Base-by-base conservation (phyloP, 495 filamentous ascomycete genomes). In the Podospora pseudocomata region DNA sequence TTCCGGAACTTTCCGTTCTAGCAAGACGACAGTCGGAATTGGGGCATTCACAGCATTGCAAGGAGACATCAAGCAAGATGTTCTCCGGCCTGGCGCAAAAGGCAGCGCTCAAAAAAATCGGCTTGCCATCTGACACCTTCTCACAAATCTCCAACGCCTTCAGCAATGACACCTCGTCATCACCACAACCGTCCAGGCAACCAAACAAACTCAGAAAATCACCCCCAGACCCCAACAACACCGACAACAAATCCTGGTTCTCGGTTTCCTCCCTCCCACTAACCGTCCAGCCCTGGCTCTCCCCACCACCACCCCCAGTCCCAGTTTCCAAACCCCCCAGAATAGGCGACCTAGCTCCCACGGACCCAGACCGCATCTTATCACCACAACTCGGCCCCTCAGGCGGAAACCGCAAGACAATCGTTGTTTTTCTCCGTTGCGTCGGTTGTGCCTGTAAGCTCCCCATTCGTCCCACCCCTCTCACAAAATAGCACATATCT, bases 341-440 rank as follows among this genome's bases (percentile, higher is more conserved):
- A n/a, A 70, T 80, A 13, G 84, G 83, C 44, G 78, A 81, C 39
- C 66, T 81, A 56, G 84, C 84, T 5, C 87, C 85, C 20, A 72
- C 78, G 4, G 78, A 80, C 54, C 72, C 76, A 57, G 80, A 84
- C 68, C 75, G 86, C 18, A 69, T 74, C 49, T 74, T 86, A 4
- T 58, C 55, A 49, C 15, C 39, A 18, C 39, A 49, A 16, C 39
- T 49, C 39, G 39, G 39, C 2, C n/a, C 55, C 13, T 28, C 72
- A 75, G 3, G 68, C 78, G 28, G 74, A 76, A 13, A 66, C 71
- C 54, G 77, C 79, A 44, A 79, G 11, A 75, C 76, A 2, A 71
- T 87, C 11, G 74, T 88, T 4, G 78, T 82, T 2, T 87, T 87
- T 72, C 72, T 87, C 16, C 76, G 86, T 27, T 86, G 85, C 68